These are phyloP conservation scores for Maudiozyma serrabonitensis DNA, from an alignment of 805 yeast genomes.

Conservation along the genomic window DNA sequence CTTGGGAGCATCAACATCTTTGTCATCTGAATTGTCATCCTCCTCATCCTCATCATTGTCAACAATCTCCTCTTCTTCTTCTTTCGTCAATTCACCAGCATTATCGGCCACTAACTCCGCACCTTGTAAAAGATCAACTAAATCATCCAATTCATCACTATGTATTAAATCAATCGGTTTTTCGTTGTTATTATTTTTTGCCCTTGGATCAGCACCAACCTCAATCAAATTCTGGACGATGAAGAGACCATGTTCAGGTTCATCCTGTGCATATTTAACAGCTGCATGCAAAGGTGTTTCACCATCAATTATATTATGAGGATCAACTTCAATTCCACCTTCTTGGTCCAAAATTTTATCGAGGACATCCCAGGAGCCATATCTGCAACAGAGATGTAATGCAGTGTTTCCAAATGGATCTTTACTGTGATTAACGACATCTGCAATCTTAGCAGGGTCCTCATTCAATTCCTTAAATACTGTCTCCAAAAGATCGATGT, in stretches of 20 bases:
- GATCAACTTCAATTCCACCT: slow-evolving; percentile 79
- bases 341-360: slow-evolving; percentile 77
- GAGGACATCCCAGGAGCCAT: slow-evolving; percentile 80
- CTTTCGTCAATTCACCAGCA: slow-evolving; percentile 26
- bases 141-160: slow-evolving; percentile 43
- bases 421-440: slow-evolving; percentile 55
- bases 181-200: slow-evolving; percentile 50
- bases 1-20: background rate
- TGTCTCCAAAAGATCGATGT: slow-evolving; percentile 58
- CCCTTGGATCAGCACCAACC: slow-evolving; percentile 79
- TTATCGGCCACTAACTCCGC: slow-evolving; percentile 66
- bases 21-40: background rate
- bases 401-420: slow-evolving; percentile 76
- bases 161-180: slow-evolving; percentile 66
- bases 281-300: slow-evolving; percentile 89
- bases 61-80: slow-evolving; percentile 28
- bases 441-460: slow-evolving; percentile 29
- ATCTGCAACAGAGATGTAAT: slow-evolving; percentile 69
- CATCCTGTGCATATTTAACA: slow-evolving; percentile 63
- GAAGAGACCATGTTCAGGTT: slow-evolving; percentile 77
- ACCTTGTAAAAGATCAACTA: slow-evolving; percentile 58
- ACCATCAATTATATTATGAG: slow-evolving; percentile 54
- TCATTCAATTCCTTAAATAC: slow-evolving; percentile 39
- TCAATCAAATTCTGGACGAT: slow-evolving; percentile 74
- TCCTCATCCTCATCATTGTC: slow-evolving; percentile 7